Conservation (phyloP, 768 basidiomycete genomes). For the Macrolepiota dolichaula region DNA sequence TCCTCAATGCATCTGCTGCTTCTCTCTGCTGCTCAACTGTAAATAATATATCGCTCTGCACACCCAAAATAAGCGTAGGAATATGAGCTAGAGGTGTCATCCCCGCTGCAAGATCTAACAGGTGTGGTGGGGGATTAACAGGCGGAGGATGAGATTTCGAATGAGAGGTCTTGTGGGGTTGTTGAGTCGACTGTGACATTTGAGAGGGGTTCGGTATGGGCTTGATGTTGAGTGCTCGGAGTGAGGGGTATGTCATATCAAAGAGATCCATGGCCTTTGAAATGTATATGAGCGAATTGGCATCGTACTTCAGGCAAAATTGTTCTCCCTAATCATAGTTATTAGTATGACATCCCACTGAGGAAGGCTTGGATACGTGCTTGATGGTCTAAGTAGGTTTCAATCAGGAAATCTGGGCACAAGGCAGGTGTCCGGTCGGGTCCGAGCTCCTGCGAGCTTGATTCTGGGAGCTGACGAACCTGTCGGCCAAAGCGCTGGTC, state of each 20-base stretch:
- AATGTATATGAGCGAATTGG: slow-evolving; percentile 97
- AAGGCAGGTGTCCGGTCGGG: slow-evolving; percentile 61
- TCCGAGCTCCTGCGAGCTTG: slow-evolving; percentile 23
- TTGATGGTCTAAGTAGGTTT: slow-evolving; percentile 97
- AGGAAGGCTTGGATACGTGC: slow-evolving; percentile 51
- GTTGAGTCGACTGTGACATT: slow-evolving; percentile 16
- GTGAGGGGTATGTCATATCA: slow-evolving; percentile 82
- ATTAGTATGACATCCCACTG: slow-evolving; percentile 32
- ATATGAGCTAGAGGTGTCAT: slow-evolving; percentile 71
- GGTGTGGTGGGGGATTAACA: slow-evolving; percentile 67
- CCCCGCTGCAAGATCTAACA: slow-evolving; percentile 75
- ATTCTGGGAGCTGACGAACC: slow-evolving; percentile 42
- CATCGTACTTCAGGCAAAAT: slow-evolving; percentile 98
- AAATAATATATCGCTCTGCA: slow-evolving; percentile 95
- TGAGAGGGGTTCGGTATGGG: slow-evolving; percentile 15
- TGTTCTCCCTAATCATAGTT: slow-evolving; percentile 70
- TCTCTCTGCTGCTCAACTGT: slow-evolving; percentile 97
- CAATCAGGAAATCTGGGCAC: slow-evolving; percentile 97
- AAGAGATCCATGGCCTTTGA: slow-evolving; percentile 99
- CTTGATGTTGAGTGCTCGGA: slow-evolving; percentile 63
- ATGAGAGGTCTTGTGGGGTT: slow-evolving; percentile 41
- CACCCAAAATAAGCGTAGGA: slow-evolving; percentile 85
- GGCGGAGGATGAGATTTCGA: slow-evolving; percentile 75
- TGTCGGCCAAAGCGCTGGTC: slow-evolving; percentile 94
- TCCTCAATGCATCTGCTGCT: slow-evolving; percentile 84